A percentile compares a stretch with the other conserved stretches of the same genome.
These are phyloP conservation scores for Nannochloropsis oceanica DNA, from an alignment of 108 stramenopile genomes.

Conservation along the genomic window DNA sequence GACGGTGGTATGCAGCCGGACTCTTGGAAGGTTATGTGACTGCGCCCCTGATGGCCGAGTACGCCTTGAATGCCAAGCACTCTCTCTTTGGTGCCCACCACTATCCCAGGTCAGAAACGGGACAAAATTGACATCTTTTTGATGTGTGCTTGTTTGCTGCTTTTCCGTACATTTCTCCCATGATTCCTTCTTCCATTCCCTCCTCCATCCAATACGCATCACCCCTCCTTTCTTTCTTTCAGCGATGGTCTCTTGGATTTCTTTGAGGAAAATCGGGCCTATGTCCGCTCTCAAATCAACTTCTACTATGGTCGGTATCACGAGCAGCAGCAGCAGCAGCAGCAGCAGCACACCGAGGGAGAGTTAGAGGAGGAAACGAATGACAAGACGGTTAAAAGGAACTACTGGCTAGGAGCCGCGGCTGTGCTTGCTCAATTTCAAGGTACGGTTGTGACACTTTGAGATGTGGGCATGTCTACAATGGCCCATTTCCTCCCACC, in stretches of 20 bases:
- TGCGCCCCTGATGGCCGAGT: neutral
- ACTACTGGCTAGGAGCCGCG: neutral
- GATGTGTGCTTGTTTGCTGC: neutral
- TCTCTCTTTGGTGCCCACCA: neutral
- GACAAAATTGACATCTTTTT: too few relatives aligned
- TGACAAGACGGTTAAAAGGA: neutral
- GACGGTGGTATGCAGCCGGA: neutral
- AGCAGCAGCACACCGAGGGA: too few relatives aligned
- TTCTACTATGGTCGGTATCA: neutral
- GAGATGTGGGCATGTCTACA: neutral
- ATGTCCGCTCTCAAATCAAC: neutral
- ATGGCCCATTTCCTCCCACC: neutral
- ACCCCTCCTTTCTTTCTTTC: neutral
- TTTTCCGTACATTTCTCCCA: neutral
- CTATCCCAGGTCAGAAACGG: neutral
- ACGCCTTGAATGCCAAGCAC: neutral
- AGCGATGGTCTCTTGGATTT: neutral
- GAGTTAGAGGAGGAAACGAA: neutral
- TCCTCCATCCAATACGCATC: neutral
- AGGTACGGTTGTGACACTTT: neutral
- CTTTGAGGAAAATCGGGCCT: neutral
- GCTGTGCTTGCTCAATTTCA: neutral
- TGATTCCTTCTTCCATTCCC: neutral
- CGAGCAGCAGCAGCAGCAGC: too few relatives aligned
- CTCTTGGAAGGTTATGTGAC: neutral